Evolutionary conservation across 306 rosid genomes (phyloP), one percentile per base, ranked within the genome.

Genomic region (Citrullus amarus): DNA sequence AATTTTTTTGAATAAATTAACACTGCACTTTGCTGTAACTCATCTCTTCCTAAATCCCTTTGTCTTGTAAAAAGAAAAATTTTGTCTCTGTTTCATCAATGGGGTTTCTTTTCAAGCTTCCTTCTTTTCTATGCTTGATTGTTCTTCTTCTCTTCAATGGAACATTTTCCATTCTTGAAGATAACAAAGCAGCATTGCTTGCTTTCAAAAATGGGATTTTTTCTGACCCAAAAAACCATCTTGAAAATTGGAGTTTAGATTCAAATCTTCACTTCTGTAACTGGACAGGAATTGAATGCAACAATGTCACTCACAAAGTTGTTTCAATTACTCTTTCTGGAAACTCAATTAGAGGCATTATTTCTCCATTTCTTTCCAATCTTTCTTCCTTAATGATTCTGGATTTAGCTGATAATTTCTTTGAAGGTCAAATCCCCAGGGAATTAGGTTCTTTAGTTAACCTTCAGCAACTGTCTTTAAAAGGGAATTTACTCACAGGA

Each of bases 231-330:
- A 36, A 83, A 69, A 85, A 82, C 15, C 28, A 75, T 79, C 83
- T 95, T 25, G 61, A 78, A 68, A 85, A 80, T 66, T 95, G 96
- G 98, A 90, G 83, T 48, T 59, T 89, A 11, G 14, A 70, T 77
- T 70, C 58, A 0, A 38, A 51, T 13, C 79, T 81, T 82, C 91
- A 85, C 78, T 85, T 92, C 13, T 95, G 97, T 78, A 81, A 82
- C 59, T 95, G 96, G 98, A 79, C 84, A 11, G 93, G 98, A 9
- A 75, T 95, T 10, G 87, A 75, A 22, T 95, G 97, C 89, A 92
- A 80, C 86, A 88, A 86, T 82, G 85, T 70, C 51, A 82, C 86
- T 65, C 79, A 85, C 57, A 85, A 77, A 80, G 92, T 95, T 67
- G 83, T 83, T n/a, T 94, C 91, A 87, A 88, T 95, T 87, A 87